These are phyloP conservation scores for Sodiomyces alkalinus DNA, from an alignment of 2,329 filamentous ascomycete genomes.

Conservation along the genomic window DNA sequence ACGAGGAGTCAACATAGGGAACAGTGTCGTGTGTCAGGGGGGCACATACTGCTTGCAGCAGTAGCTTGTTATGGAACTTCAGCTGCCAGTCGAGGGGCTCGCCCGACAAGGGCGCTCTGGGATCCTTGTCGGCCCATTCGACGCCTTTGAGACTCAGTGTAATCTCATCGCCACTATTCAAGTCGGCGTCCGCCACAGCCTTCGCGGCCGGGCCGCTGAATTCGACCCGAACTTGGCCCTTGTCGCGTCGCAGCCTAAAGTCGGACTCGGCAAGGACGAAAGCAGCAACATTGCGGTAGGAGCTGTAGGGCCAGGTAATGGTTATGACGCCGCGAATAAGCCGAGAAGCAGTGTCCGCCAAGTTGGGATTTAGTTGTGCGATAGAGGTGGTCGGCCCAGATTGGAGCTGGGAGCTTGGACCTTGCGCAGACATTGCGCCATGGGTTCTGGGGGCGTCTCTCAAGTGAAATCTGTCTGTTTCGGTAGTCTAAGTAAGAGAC, in stretches of 20 bases:
- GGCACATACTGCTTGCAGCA: constrained; percentile 27
- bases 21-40: too few relatives aligned
- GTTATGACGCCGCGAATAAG: constrained; percentile 60
- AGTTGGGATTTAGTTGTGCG: constrained; percentile 34
- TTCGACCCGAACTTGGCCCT: constrained; percentile 67
- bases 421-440: constrained; percentile 8
- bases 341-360: constrained; percentile 23
- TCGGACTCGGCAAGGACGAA: constrained; percentile 77
- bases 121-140: constrained; percentile 43
- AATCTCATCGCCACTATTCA: constrained; percentile 70
- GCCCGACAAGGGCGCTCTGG: constrained; percentile 30
- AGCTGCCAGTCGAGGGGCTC: constrained; percentile 43
- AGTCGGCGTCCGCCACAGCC: constrained; percentile 46
- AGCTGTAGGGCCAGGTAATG: constrained; percentile 84
- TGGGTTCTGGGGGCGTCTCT: too few relatives aligned
- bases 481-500: too few relatives aligned
- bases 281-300: constrained; percentile 55
- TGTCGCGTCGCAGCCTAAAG: constrained; percentile 59
- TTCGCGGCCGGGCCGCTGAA: constrained; percentile 59
- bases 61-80: constrained; percentile 33
- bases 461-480: too few relatives aligned
- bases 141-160: constrained; percentile 53
- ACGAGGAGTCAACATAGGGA: too few relatives aligned
- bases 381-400: constrained; percentile 28
- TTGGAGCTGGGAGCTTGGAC: constrained; percentile 7